A percentile compares a stretch with the other conserved stretches of the same genome.
These are phyloP conservation scores for Leccinum uliginosum DNA, from an alignment of 768 basidiomycete genomes.

Conservation along the genomic window DNA sequence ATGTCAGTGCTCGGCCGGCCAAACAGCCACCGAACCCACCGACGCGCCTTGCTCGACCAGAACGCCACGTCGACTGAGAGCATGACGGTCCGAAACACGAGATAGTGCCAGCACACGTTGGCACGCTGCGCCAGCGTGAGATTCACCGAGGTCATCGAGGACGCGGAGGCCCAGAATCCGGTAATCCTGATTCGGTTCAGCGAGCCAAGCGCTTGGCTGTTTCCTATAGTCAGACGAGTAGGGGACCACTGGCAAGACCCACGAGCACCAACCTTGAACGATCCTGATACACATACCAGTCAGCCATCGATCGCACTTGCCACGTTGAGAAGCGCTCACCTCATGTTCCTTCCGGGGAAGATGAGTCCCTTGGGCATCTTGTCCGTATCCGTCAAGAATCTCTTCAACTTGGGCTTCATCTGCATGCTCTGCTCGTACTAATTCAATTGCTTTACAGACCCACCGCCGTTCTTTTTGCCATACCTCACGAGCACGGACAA, in stretches of 20 bases:
- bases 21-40: conserved; percentile 41
- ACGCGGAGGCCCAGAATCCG: conserved; percentile 76
- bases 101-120: conserved; percentile 52
- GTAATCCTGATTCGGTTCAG: conserved; percentile 93
- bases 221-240: conserved; percentile 36
- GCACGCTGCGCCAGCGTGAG: conserved; percentile 41
- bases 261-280: conserved; percentile 32
- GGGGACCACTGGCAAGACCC: neutral
- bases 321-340: conserved; percentile 32
- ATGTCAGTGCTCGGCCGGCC: conserved; percentile 37
- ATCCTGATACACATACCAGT: conserved; percentile 19
- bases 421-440: conserved; percentile 65
- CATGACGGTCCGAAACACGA: conserved; percentile 62
- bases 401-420: conserved; percentile 65
- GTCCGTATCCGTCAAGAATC: conserved; percentile 69
- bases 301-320: neutral
- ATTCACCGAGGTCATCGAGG: conserved; percentile 45
- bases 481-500: conserved; percentile 30
- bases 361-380: conserved; percentile 74
- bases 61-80: conserved; percentile 70
- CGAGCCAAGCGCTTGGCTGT: conserved; percentile 79
- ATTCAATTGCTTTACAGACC: conserved; percentile 34
- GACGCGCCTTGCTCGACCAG: conserved; percentile 51
- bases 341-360: conserved; percentile 75
- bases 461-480: conserved; percentile 13